Evolutionary conservation across 148 eudicot genomes (phyloP).

Genomic region (Fagopyrum esculentum): DNA sequence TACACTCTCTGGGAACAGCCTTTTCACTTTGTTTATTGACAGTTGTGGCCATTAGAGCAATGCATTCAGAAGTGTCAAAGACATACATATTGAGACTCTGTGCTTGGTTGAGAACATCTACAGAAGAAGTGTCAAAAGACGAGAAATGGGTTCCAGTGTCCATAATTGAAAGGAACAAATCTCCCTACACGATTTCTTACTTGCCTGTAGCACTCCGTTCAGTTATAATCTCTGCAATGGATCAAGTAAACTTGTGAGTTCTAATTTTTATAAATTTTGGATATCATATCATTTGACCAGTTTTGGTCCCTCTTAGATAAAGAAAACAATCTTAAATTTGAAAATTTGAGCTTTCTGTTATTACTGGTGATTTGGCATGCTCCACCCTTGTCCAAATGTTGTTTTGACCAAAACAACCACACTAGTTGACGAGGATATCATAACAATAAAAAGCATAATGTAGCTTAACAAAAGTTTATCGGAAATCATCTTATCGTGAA

Average conservation of each 20-base stretch:
- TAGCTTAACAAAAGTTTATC: not conserved
- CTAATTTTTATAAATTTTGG: not conserved
- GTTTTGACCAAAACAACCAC: conserved; percentile 1
- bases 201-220: conserved; percentile 83
- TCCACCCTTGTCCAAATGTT: not conserved
- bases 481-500: not conserved
- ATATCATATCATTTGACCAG: not conserved
- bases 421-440: not conserved
- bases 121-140: conserved; percentile 63
- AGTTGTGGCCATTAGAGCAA: conserved; percentile 70
- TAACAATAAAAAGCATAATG: not conserved
- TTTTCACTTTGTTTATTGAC: conserved; percentile 26
- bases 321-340: not conserved
- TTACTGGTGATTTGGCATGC: not conserved
- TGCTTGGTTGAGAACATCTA: conserved; percentile 88
- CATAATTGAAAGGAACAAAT: conserved; percentile 82
- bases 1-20: conserved; percentile 14
- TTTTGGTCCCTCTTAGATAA: not conserved
- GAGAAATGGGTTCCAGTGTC: conserved; percentile 93
- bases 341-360: not conserved
- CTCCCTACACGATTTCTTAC: conserved; percentile 79
- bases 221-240: conserved; percentile 64
- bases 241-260: conserved; percentile 58
- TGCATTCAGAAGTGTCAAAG: conserved; percentile 81
- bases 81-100: conserved; percentile 78